Base-by-base conservation (phyloP, 805 yeast genomes). In the Ogataea pini region DNA sequence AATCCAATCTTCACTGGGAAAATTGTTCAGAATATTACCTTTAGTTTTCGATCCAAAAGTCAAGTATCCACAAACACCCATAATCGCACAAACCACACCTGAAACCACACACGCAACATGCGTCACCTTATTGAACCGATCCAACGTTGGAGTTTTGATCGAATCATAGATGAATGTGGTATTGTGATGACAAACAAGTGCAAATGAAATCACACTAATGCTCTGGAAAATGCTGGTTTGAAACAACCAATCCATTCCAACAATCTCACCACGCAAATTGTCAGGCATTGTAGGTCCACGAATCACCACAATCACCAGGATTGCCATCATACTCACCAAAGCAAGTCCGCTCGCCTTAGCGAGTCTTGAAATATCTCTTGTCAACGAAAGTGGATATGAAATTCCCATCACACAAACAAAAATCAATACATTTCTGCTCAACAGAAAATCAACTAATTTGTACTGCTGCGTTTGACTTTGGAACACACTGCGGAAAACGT, bases 151-250 rank as follows among this genome's bases (percentile, higher is more conserved):
- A 17, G 78, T 79, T 54, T 77, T 78, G 61, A 92, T 76, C 0
- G 97, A 89, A 62, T 88, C 89, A 70, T 84, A 91, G 37, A 91
- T 92, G 60, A 91, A 86, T 24, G 92, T 80, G 0, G 97, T 89
- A 64, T 91, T 91, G 65, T 91, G 98, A 62, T 91, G 98, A 62
- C 98, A 91, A 3, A 91, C 97, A 55, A 92, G 76, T 1, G 98
- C 98, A 71, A 91, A 91, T 1, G 97, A 89, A 27, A 91, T 89
- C 42, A 91, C 96, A n/a, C 94, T 85, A 22, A 91, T 82, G 2
- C 97, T 96, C 66, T 91, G 96, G 63, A 91, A 89, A 3, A 91
- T 70, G 36, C 82, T 81, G 10, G 75, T 65, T 53, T 84, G 84
- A 42, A 89, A 61, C 4, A 88, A 70, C 70, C 79, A 73, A 28